Percentiles rank a stretch among this genome's conserved stretches.
Evolutionary conservation across 305 asterid genomes (phyloP).

Genomic region (Solanum aculeatissimum): DNA sequence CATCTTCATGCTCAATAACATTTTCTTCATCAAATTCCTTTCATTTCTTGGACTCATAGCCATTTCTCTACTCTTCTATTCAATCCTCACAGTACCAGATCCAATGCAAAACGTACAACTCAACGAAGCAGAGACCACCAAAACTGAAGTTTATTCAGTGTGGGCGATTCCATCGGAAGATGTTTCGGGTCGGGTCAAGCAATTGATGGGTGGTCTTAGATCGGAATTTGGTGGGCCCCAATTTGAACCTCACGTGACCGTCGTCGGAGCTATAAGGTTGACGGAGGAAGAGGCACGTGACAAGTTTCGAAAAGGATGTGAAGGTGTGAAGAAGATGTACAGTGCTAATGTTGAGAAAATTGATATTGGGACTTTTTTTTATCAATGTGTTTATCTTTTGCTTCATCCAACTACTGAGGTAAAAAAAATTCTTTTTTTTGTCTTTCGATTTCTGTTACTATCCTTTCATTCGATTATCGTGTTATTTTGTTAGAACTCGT

Average conservation of each 20-base stretch:
- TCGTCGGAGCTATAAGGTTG: conserved; percentile 57
- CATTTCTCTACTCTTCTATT: neutral
- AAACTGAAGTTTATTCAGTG: conserved; percentile 52
- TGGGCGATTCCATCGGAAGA: conserved; percentile 76
- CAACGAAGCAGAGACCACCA: neutral
- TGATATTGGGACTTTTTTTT: conserved; percentile 57
- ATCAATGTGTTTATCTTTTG: conserved; percentile 68
- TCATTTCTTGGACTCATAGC: neutral
- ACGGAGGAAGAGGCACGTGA: conserved; percentile 68
- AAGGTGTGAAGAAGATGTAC: conserved; percentile 39
- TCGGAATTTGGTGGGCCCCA: conserved; percentile 72
- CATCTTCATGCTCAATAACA: neutral
- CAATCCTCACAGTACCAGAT: conserved; percentile 18
- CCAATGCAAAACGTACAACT: neutral
- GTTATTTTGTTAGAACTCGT: neutral
- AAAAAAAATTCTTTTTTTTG: neutral
- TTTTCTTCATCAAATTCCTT: neutral
- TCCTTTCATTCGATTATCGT: neutral
- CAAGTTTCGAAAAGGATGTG: conserved; percentile 42
- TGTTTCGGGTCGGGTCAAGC: conserved; percentile 45
- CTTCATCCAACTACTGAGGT: conserved; percentile 71
- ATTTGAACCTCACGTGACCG: conserved; percentile 86
- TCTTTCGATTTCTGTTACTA: neutral
- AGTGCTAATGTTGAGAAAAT: conserved; percentile 41
- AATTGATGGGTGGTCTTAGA: conserved; percentile 63